Evolutionary conservation across 768 basidiomycete genomes (phyloP).

Genomic region (Mrakia gelida): DNA sequence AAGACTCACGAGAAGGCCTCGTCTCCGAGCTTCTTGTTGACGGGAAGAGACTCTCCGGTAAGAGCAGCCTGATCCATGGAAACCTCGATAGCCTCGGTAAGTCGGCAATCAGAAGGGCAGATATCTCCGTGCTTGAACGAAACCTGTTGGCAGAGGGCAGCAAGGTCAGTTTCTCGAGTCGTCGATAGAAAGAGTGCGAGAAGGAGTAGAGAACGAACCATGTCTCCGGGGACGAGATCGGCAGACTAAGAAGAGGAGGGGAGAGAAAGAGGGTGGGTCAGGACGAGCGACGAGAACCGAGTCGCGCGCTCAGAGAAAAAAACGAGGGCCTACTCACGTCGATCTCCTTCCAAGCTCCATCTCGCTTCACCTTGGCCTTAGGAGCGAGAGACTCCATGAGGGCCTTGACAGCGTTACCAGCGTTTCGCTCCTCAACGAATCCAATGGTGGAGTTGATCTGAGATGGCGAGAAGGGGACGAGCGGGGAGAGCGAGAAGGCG

Average conservation of each 20-base stretch:
- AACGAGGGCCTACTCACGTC: slow-evolving; percentile 48
- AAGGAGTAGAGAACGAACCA: slow-evolving; percentile 45
- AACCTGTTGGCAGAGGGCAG: slow-evolving; percentile 41
- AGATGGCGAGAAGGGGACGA: neutral
- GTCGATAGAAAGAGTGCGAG: neutral
- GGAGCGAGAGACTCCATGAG: slow-evolving; percentile 99
- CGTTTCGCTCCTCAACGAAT: slow-evolving; percentile 96
- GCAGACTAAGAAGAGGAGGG: slow-evolving; percentile 51
- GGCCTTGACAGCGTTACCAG: slow-evolving; percentile 98
- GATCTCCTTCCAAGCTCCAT: slow-evolving; percentile 78
- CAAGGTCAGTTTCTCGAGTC: neutral
- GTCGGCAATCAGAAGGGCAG: slow-evolving; percentile 95
- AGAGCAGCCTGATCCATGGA: slow-evolving; percentile 98
- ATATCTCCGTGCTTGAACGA: slow-evolving; percentile 99
- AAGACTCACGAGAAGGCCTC: slow-evolving; percentile 91
- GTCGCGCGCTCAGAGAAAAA: neutral
- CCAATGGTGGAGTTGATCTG: slow-evolving; percentile 88
- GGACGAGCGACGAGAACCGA: neutral
- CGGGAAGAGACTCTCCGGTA: slow-evolving; percentile 93
- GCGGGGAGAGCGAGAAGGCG: neutral
- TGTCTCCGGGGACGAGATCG: slow-evolving; percentile 87
- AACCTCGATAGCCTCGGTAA: slow-evolving; percentile 92
- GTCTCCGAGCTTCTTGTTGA: slow-evolving; percentile 85
- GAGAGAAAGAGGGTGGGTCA: neutral
- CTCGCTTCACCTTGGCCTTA: slow-evolving; percentile 90